Percentiles rank a stretch among this genome's conserved stretches.
Conservation (phyloP, 805 yeast genomes). For the Candida piceae region DNA sequence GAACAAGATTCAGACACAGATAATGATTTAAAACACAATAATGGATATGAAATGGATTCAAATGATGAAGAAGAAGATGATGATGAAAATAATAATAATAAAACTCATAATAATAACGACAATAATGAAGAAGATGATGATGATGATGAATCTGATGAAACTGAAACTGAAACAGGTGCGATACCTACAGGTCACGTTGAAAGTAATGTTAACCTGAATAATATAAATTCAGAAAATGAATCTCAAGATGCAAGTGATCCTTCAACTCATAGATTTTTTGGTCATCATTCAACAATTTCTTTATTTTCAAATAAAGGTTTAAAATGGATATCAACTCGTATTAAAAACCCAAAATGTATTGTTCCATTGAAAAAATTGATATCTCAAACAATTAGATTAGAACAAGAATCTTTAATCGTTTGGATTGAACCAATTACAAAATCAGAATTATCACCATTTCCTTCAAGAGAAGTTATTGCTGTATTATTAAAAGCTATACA, state of each 20-base stretch:
- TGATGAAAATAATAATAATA: not conserved
- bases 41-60: slow-evolving; percentile 1
- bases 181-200: too few species aligned
- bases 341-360: slow-evolving; percentile 14
- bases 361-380: slow-evolving; percentile 24
- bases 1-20: slow-evolving; percentile 1
- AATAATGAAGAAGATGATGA: slow-evolving; percentile 4
- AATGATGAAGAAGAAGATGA: not conserved
- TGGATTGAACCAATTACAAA: slow-evolving; percentile 34
- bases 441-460: slow-evolving; percentile 26
- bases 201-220: too few species aligned
- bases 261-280: slow-evolving; percentile 13
- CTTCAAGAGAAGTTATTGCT: slow-evolving; percentile 21
- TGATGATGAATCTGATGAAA: not conserved
- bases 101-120: too few species aligned
- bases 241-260: slow-evolving; percentile 12
- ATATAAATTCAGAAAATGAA: not conserved
- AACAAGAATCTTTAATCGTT: slow-evolving; percentile 14
- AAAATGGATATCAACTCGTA: slow-evolving; percentile 31
- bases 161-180: slow-evolving; percentile 2
- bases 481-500: slow-evolving; percentile 8
- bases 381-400: slow-evolving; percentile 13
- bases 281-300: slow-evolving; percentile 32
- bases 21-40: not conserved
- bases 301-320: slow-evolving; percentile 38